A percentile compares a stretch with the other conserved stretches of the same genome.
phyloP scores from a whole-genome alignment of 768 basidiomycete species.

The Trametes punicea region DNA sequence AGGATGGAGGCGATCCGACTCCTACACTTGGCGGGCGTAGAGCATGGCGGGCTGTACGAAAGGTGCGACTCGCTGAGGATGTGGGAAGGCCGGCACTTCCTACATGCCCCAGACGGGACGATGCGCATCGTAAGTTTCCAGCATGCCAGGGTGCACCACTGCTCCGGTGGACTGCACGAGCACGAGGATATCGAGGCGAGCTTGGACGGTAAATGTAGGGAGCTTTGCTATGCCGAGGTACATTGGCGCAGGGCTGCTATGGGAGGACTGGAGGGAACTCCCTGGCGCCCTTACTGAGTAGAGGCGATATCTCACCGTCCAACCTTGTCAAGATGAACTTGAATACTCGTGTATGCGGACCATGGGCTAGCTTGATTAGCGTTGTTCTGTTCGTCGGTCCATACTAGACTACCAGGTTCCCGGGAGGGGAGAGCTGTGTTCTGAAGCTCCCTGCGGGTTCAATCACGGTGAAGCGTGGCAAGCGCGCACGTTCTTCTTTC shows the following conservation, averaged over 20 bases:
- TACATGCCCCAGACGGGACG: conserved; percentile 27
- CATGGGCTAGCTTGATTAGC: too few relatives aligned
- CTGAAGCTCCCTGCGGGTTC: too few relatives aligned
- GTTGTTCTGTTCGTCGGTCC: too few relatives aligned
- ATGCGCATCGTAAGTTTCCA: conserved; percentile 39
- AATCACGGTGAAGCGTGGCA: too few relatives aligned
- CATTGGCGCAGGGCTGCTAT: not conserved
- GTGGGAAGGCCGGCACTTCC: conserved; percentile 30
- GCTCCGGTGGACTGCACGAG: conserved; percentile 11
- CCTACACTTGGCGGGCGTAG: conserved; percentile 37
- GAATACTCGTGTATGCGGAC: too few relatives aligned
- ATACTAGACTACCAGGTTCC: too few relatives aligned
- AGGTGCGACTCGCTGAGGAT: not conserved
- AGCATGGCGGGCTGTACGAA: conserved; percentile 33
- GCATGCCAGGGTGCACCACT: conserved; percentile 30
- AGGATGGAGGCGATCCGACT: conserved; percentile 32
- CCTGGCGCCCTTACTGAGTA: conserved; percentile 3
- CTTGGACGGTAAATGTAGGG: not conserved
- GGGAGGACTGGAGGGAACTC: not conserved
- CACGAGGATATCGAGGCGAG: not conserved
- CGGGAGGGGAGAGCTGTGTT: too few relatives aligned
- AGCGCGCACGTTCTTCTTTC: too few relatives aligned
- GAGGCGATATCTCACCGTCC: too few relatives aligned
- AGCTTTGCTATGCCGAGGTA: conserved; percentile 1
- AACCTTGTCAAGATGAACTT: too few relatives aligned